Conservation (phyloP, 2,329 filamentous ascomycete species). For the Eurotiales sp. region DNA sequence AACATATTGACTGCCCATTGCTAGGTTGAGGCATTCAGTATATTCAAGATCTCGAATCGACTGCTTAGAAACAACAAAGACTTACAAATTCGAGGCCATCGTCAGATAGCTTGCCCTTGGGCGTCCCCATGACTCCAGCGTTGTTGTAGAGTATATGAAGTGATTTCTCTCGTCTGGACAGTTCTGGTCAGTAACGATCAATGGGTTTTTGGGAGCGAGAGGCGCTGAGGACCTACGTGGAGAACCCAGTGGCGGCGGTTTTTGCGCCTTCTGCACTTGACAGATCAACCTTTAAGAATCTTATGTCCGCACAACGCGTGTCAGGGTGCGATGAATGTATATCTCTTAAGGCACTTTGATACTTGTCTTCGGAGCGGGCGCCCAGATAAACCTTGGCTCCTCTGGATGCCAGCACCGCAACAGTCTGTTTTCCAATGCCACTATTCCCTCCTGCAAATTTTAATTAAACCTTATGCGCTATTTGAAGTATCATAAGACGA, state of each 20-base stretch:
- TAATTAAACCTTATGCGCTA: background rate
- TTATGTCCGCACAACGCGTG: background rate
- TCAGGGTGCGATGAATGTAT: background rate
- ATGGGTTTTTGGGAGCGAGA: background rate
- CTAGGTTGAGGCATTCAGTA: background rate
- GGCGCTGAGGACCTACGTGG: background rate
- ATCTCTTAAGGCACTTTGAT: background rate
- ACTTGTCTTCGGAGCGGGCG: background rate
- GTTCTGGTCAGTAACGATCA: background rate
- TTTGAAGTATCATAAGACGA: background rate
- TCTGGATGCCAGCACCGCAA: background rate
- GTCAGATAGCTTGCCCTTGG: background rate
- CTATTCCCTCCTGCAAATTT: background rate
- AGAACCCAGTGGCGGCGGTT: background rate
- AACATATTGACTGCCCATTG: constrained; percentile 5
- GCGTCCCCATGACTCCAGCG: background rate
- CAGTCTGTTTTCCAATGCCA: background rate
- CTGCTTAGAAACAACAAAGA: too few species aligned
- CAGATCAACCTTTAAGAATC: background rate
- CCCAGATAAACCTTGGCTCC: background rate
- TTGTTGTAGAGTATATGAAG: constrained; percentile 2
- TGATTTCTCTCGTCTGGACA: background rate
- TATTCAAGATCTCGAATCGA: background rate
- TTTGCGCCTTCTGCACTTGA: background rate
- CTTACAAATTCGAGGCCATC: constrained; percentile 1